Evolutionary conservation across 2,329 filamentous ascomycete genomes (phyloP).

Genomic region (Fusarium coffeatum): DNA sequence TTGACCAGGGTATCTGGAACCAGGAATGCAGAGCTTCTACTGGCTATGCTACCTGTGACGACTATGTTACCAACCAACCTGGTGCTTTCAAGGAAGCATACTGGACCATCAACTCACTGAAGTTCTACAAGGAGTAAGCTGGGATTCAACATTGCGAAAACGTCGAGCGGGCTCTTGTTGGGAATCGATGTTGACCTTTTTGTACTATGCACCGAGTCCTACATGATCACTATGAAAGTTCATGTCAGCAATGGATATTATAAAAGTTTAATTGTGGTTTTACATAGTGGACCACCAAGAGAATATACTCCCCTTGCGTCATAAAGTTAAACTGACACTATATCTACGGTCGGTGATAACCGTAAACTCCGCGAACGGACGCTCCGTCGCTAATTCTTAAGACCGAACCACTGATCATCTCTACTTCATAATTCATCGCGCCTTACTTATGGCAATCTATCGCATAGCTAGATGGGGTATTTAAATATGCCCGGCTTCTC

Average conservation of each 20-base stretch:
- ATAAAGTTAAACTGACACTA: not conserved
- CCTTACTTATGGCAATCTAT: not conserved
- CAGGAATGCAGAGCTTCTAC: constrained; percentile 19
- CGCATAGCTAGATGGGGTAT: not conserved
- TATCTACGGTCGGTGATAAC: not conserved
- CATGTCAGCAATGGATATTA: too few relatives aligned
- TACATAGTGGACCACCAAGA: not conserved
- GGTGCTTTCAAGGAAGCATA: constrained; percentile 14
- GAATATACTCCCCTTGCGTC: not conserved
- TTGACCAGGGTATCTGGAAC: constrained; percentile 15
- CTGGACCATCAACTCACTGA: constrained; percentile 18
- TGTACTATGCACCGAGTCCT: not conserved
- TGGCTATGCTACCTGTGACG: constrained; percentile 15
- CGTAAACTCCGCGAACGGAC: not conserved
- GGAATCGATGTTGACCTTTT: not conserved
- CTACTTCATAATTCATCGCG: not conserved
- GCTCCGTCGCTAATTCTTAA: not conserved
- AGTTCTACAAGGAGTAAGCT: constrained; percentile 20
- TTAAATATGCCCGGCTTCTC: not conserved
- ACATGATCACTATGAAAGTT: too few relatives aligned
- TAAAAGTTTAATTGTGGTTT: not conserved
- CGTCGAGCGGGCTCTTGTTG: not conserved
- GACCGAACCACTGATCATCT: not conserved
- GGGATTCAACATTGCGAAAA: not conserved
- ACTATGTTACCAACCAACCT: constrained; percentile 16